phyloP scores from a whole-genome alignment of 2,329 filamentous ascomycete species.

The Mollisiaceae sp. region DNA sequence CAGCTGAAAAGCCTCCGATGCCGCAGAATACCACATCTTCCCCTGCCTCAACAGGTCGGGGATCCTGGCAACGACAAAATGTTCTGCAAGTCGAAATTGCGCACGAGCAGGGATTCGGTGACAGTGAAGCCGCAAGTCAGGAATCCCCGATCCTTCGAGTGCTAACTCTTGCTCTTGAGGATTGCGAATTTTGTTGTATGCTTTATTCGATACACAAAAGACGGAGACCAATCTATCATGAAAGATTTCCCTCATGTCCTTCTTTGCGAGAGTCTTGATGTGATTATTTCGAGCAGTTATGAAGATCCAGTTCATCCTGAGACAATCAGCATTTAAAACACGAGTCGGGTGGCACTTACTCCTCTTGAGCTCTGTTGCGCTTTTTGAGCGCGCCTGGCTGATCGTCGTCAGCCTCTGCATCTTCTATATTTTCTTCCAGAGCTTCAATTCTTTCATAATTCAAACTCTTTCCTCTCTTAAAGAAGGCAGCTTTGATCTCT shows the following conservation, averaged over 20 bases:
- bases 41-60: slow-evolving; percentile 11
- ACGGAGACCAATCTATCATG: slow-evolving; percentile 12
- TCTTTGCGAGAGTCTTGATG: slow-evolving; percentile 12
- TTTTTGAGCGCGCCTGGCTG: neutral
- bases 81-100: slow-evolving; percentile 18
- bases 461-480: neutral
- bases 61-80: slow-evolving; percentile 19
- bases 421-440: neutral
- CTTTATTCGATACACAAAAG: slow-evolving; percentile 22
- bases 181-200: slow-evolving; percentile 17
- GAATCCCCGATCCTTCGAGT: slow-evolving; percentile 17
- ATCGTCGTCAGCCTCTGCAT: neutral
- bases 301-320: slow-evolving; percentile 8
- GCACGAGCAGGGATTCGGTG: slow-evolving; percentile 18
- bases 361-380: neutral
- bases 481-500: neutral
- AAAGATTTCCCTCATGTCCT: slow-evolving; percentile 12
- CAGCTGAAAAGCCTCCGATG: neutral
- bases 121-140: slow-evolving; percentile 9
- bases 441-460: neutral
- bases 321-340: neutral
- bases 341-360: slow-evolving; percentile 5
- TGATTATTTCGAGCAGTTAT: slow-evolving; percentile 17
- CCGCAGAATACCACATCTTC: slow-evolving; percentile 14
- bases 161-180: slow-evolving; percentile 9